Evolutionary conservation across 2,329 filamentous ascomycete species (phyloP).

Genomic region (Diplodia seriata): DNA sequence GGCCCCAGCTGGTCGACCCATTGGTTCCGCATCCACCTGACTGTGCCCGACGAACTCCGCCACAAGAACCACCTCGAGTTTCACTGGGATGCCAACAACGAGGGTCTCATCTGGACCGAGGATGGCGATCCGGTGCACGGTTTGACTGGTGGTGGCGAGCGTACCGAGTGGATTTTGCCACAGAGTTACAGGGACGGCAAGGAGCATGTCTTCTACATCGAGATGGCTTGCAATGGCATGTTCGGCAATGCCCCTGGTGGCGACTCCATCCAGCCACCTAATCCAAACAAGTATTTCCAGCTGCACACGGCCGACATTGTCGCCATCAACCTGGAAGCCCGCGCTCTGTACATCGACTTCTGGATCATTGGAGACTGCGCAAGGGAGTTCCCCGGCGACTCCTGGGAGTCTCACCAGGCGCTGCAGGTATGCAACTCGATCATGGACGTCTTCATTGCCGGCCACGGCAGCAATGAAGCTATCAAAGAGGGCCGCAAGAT

Average conservation of each 20-base stretch:
- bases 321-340: conserved; percentile 83
- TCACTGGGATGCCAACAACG: conserved; percentile 94
- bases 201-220: conserved; percentile 89
- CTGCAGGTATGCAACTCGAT: conserved; percentile 84
- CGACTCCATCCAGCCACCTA: conserved; percentile 86
- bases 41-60: conserved; percentile 73
- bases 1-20: conserved; percentile 97
- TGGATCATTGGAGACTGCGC: conserved; percentile 82
- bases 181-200: conserved; percentile 81
- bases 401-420: conserved; percentile 87
- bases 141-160: conserved; percentile 85
- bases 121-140: conserved; percentile 91
- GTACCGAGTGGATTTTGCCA: conserved; percentile 90
- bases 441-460: conserved; percentile 86
- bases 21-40: conserved; percentile 89
- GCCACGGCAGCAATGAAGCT: conserved; percentile 73
- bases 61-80: conserved; percentile 88
- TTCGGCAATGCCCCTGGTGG: conserved; percentile 90
- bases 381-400: conserved; percentile 85
- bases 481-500: conserved; percentile 83
- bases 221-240: conserved; percentile 99
- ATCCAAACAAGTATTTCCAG: conserved; percentile 81
- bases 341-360: conserved; percentile 86
- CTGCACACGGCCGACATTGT: conserved; percentile 83
- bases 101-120: conserved; percentile 92